phyloP scores from a whole-genome alignment of 2,329 filamentous ascomycete species.

The Sclerotinia subarctica region DNA sequence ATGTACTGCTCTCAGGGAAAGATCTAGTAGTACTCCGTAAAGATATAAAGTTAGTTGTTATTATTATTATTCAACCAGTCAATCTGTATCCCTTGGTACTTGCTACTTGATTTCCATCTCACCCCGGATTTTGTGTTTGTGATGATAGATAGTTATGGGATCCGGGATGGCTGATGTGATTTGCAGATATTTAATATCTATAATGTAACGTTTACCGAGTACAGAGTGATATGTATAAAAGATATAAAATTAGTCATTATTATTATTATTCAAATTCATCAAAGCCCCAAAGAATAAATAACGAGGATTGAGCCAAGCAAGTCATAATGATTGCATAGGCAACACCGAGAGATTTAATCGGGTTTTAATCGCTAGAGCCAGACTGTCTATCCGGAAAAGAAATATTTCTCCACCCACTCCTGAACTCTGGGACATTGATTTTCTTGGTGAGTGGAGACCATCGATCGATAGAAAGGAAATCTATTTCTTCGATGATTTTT shows the following conservation, averaged over 20 bases:
- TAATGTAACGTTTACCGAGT: not conserved
- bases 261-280: too few relatives aligned
- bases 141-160: not conserved
- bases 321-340: not conserved
- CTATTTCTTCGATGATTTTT: not conserved
- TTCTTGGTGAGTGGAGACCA: slow-evolving; percentile 4
- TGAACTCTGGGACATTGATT: not conserved
- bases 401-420: not conserved
- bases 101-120: not conserved
- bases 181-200: not conserved
- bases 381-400: not conserved
- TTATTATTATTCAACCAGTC: too few relatives aligned
- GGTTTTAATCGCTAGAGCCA: not conserved
- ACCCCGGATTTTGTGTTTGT: not conserved
- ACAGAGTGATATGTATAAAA: too few relatives aligned
- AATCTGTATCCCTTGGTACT: too few relatives aligned
- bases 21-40: too few relatives aligned
- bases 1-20: too few relatives aligned
- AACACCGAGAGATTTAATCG: not conserved
- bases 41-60: not conserved
- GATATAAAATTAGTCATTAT: too few relatives aligned
- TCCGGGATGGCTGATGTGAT: not conserved
- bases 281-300: not conserved
- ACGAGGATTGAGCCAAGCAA: not conserved
- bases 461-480: not conserved